A percentile compares a stretch with the other conserved stretches of the same genome.
phyloP scores from a whole-genome alignment of 169 alveolate genomes.

The Perkinsus chesapeaki region DNA sequence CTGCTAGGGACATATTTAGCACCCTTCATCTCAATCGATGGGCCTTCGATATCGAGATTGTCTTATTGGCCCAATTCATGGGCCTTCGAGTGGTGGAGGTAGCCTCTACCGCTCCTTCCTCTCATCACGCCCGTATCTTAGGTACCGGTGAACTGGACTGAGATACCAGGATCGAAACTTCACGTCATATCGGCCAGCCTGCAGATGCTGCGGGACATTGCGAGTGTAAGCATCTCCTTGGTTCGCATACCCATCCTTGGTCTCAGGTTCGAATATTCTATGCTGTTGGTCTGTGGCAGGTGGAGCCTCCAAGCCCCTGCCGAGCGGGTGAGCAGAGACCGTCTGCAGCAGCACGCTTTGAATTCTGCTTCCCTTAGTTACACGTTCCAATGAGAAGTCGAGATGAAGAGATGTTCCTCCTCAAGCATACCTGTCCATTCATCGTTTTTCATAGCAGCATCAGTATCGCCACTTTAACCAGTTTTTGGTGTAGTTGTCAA shows the following conservation, averaged over 20 bases:
- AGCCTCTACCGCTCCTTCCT: background rate
- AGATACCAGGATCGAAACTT: conserved; percentile 48
- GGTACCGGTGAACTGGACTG: conserved; percentile 73
- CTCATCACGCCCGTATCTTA: conserved; percentile 51
- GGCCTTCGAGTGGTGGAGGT: background rate
- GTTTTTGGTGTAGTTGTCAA: background rate
- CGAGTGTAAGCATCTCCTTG: background rate
- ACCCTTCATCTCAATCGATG: conserved; percentile 67
- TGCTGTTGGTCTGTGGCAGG: background rate
- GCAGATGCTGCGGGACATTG: conserved; percentile 36
- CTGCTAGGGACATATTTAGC: conserved; percentile 58
- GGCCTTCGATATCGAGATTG: conserved; percentile 80
- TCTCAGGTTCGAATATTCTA: background rate
- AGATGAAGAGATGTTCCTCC: background rate
- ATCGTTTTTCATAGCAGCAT: background rate
- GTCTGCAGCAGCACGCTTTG: background rate
- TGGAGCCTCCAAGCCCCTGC: background rate
- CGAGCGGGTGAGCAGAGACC: background rate
- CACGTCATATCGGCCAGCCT: conserved; percentile 32
- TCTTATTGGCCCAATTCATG: conserved; percentile 45
- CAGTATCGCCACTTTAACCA: background rate
- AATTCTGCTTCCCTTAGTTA: background rate
- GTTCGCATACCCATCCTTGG: background rate
- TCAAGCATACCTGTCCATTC: background rate
- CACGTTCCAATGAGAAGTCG: background rate